A percentile compares a stretch with the other conserved stretches of the same genome.
phyloP scores from a whole-genome alignment of 1,284 basidiomycete genomes.

The Flammula alnicola region DNA sequence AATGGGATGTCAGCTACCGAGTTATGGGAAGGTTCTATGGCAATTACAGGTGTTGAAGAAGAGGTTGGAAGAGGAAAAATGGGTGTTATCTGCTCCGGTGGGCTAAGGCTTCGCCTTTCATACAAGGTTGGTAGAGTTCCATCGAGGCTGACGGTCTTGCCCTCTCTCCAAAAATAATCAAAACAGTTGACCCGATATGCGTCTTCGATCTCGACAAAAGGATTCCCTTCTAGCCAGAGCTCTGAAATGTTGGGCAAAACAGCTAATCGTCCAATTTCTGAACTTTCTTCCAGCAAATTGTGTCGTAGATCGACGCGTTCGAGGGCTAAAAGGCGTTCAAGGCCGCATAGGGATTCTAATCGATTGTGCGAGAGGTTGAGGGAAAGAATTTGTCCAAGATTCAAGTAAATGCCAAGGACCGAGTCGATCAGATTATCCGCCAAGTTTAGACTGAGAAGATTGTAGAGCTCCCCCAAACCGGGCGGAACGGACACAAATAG shows the following conservation, averaged over 20 bases:
- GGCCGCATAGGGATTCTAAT: slow-evolving; percentile 90
- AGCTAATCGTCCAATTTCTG: slow-evolving; percentile 86
- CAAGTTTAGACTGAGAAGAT: slow-evolving; percentile 87
- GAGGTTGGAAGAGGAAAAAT: slow-evolving; percentile 52
- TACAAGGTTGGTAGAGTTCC: slow-evolving; percentile 76
- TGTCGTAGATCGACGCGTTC: slow-evolving; percentile 86
- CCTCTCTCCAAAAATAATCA: slow-evolving; percentile 82
- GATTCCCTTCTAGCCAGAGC: slow-evolving; percentile 84
- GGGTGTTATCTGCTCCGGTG: slow-evolving; percentile 56
- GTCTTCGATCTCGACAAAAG: slow-evolving; percentile 73
- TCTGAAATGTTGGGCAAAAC: slow-evolving; percentile 77
- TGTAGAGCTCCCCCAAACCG: slow-evolving; percentile 74
- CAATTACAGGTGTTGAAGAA: slow-evolving; percentile 62
- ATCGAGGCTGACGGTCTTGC: slow-evolving; percentile 75
- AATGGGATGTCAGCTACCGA: slow-evolving; percentile 28
- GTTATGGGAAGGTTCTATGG: slow-evolving; percentile 51
- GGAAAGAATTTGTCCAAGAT: slow-evolving; percentile 77
- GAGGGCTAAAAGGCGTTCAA: slow-evolving; percentile 85
- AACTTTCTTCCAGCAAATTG: slow-evolving; percentile 83
- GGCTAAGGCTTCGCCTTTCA: slow-evolving; percentile 70
- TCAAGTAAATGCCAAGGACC: slow-evolving; percentile 84
- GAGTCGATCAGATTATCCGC: slow-evolving; percentile 97
- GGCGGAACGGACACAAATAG: slow-evolving; percentile 86
- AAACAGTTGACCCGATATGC: slow-evolving; percentile 81
- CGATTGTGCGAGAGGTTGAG: slow-evolving; percentile 87